Evolutionary conservation across 495 filamentous ascomycete genomes (phyloP).

Genomic region (Astrothelium macrocarpum): DNA sequence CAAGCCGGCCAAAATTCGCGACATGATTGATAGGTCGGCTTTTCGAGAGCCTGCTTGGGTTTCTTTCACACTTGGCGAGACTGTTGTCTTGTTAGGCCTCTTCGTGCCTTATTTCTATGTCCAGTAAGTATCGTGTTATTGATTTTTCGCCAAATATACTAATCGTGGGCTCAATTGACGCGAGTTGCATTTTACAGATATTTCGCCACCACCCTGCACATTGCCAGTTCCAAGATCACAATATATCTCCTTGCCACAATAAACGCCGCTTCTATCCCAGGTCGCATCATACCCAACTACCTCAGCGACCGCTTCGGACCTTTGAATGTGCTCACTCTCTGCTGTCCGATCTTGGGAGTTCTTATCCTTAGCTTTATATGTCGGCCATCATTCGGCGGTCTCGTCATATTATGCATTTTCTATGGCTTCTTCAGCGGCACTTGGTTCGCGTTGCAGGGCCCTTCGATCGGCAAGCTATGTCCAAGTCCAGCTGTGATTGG

Average conservation of each 20-base stretch:
- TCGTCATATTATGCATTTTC: constrained; percentile 33
- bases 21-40: constrained; percentile 22
- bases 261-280: constrained; percentile 41
- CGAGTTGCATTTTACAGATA: constrained; percentile 17
- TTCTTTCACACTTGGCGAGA: constrained; percentile 13
- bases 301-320: constrained; percentile 46
- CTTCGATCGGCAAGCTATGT: not conserved
- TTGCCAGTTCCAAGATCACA: constrained; percentile 43
- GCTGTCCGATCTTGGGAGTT: constrained; percentile 29
- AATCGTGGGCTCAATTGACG: not conserved
- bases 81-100: constrained; percentile 23
- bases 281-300: constrained; percentile 47
- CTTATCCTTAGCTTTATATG: constrained; percentile 37
- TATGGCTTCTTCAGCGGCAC: constrained; percentile 36
- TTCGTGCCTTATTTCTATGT: constrained; percentile 35
- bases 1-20: constrained; percentile 30
- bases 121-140: constrained; percentile 35
- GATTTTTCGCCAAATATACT: not conserved
- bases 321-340: constrained; percentile 37
- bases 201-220: constrained; percentile 44
- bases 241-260: constrained; percentile 30
- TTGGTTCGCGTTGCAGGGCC: not conserved
- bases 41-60: constrained; percentile 22
- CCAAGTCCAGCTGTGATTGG: not conserved
- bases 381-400: constrained; percentile 28